phyloP scores from a whole-genome alignment of 176 grass and related monocot genomes.

The Carex cristatella region DNA sequence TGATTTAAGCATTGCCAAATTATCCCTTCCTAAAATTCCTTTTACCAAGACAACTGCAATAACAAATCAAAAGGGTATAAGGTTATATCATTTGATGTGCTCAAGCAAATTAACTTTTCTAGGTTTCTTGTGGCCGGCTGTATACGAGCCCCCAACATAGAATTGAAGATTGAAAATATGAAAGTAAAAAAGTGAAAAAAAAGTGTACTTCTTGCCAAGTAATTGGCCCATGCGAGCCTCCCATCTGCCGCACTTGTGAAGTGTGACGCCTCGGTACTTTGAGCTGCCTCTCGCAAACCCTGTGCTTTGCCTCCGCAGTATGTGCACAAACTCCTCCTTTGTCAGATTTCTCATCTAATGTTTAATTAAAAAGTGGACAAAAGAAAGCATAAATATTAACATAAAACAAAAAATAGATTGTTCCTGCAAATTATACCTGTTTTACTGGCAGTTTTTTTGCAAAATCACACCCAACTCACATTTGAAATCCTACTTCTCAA shows the following conservation, averaged over 20 bases:
- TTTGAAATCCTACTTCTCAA: not conserved
- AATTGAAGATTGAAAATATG: not conserved
- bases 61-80: not conserved
- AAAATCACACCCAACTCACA: not conserved
- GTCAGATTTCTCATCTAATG: conserved; percentile 83
- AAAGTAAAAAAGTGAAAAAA: not conserved
- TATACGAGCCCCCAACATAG: not conserved
- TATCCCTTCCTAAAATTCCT: not conserved
- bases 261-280: conserved; percentile 86
- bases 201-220: conserved; percentile 88
- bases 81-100: not conserved
- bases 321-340: conserved; percentile 99
- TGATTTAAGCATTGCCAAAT: not conserved
- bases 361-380: not conserved
- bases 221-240: conserved; percentile 97
- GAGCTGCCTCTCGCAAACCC: conserved; percentile 94
- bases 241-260: conserved; percentile 98
- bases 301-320: conserved; percentile 91
- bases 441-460: not conserved
- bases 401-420: not conserved
- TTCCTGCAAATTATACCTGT: conserved; percentile 1
- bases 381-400: not conserved
- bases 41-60: not conserved
- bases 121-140: not conserved
- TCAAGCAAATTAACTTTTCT: not conserved